Evolutionary conservation across 2,329 filamentous ascomycete species (phyloP), one percentile per base, ranked within the genome.

Genomic region (Nothophoma quercina): DNA sequence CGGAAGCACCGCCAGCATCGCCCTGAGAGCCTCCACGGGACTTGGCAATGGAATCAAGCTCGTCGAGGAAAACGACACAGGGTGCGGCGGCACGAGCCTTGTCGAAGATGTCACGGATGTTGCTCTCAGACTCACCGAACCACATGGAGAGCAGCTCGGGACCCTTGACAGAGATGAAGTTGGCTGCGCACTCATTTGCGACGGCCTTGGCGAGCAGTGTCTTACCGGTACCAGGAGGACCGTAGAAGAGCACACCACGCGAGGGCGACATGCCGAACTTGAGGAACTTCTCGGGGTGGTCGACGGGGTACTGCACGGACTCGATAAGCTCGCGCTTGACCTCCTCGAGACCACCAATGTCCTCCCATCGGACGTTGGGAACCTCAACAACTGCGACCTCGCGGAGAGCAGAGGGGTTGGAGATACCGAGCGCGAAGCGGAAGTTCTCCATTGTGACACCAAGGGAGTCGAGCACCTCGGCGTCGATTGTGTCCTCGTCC

Each of bases 361-460:
- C 95, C 79, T 99, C 95, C 95, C 95, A 99, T 78, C 93, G 92
- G 64, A 97, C 93, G 76, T 99, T 99, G 80, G 95, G 95, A 70
- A 98, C 93, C 79, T 99, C 96, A 77, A 99, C 96, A 65, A 99
- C 95, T 47, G 95, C 95, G 70, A 99, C 95, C 80, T 99, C 95
- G 78, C 95, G 95, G 50, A 99, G 91, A 64, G 95, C 95, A 62
- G 95, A 98, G 68, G 95, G 95, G 85, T 99, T 99, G 78, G 93
- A 97, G 56, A 97, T 93, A 69, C 95, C 95, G 42, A 99, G 89
- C 56, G 95, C 93, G 71, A 96, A 99, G 69, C 93, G 90, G 91
- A 99, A 99, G 86, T 99, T 99, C 79, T 99, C 95, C 91, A 98
- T 98, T 58, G 95, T 99, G 40, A 99, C 95, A 75, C 95, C 95